A percentile compares a stretch with the other conserved stretches of the same genome.
Conservation (phyloP, 2,329 filamentous ascomycete genomes). For the Pestalotiopsis sp. region DNA sequence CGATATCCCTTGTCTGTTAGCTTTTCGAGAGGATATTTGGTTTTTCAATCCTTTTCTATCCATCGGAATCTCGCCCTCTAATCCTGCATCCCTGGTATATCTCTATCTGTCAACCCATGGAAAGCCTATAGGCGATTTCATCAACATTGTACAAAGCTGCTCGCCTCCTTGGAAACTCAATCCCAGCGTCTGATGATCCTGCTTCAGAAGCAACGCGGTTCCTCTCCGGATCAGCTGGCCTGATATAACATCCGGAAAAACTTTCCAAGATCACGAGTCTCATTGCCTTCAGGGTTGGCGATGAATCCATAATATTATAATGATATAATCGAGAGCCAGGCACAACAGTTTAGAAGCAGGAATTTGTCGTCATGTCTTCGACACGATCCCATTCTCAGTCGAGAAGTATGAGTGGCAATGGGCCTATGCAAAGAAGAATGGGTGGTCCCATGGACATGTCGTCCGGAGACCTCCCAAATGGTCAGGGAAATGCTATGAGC, state of each 20-base stretch:
- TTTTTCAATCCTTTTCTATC: not conserved
- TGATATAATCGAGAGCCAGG: conserved; percentile 26
- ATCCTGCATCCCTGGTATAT: not conserved
- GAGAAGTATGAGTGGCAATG: conserved; percentile 28
- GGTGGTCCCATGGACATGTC: conserved; percentile 31
- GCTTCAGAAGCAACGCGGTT: not conserved
- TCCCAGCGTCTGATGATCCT: conserved; percentile 13
- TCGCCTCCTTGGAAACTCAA: not conserved
- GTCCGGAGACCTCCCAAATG: conserved; percentile 26
- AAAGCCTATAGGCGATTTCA: not conserved
- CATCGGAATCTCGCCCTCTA: not conserved
- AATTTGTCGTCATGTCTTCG: conserved; percentile 33
- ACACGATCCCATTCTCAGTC: conserved; percentile 28
- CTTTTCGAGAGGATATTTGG: not conserved
- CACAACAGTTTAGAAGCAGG: conserved; percentile 18
- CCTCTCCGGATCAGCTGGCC: conserved; percentile 14
- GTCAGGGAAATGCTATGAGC: conserved; percentile 26
- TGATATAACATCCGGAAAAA: conserved; percentile 2
- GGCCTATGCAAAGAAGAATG: conserved; percentile 27
- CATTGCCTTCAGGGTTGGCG: conserved; percentile 16
- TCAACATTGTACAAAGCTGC: not conserved
- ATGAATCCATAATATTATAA: conserved; percentile 24
- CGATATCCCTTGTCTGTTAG: conserved; percentile 6
- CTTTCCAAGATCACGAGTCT: too few relatives aligned
- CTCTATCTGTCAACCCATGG: not conserved